Percentiles rank a stretch among this genome's conserved stretches.
These are phyloP conservation scores for Puccinellia tenuiflora DNA, from an alignment of 176 grass and related monocot genomes.

Conservation along the genomic window DNA sequence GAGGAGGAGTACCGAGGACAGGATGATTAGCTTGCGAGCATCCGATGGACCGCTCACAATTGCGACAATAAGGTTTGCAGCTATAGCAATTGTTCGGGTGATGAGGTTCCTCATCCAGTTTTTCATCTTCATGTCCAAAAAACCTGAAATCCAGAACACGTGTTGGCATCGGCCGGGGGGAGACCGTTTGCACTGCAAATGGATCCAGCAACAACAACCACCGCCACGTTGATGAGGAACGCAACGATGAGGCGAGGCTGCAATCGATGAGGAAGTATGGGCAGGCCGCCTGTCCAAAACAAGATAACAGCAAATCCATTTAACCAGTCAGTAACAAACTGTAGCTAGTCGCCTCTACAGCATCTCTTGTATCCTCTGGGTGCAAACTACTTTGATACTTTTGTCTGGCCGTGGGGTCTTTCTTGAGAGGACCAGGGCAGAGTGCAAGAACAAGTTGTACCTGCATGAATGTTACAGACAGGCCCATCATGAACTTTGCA, in stretches of 20 bases:
- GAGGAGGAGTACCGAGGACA: conserved; percentile 39
- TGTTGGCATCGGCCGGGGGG: conserved; percentile 10
- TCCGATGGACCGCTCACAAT: conserved; percentile 47
- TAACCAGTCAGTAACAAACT: neutral
- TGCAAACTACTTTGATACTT: conserved; percentile 43
- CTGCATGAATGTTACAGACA: neutral
- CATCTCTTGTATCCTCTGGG: neutral
- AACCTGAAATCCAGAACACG: conserved; percentile 38
- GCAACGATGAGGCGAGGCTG: conserved; percentile 49
- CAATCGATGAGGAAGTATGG: conserved; percentile 59
- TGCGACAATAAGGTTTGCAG: conserved; percentile 52
- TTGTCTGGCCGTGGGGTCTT: conserved; percentile 54
- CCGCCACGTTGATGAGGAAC: conserved; percentile 56
- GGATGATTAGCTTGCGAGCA: conserved; percentile 45
- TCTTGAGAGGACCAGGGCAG: conserved; percentile 71
- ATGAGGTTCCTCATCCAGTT: conserved; percentile 70
- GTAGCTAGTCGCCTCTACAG: neutral
- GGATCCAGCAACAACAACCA: conserved; percentile 34
- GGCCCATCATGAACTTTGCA: neutral
- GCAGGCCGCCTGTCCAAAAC: conserved; percentile 41
- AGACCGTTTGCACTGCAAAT: conserved; percentile 33
- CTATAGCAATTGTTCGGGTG: conserved; percentile 61
- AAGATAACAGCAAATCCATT: neutral
- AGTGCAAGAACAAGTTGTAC: conserved; percentile 89
- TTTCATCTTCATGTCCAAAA: conserved; percentile 80